A percentile compares a stretch with the other conserved stretches of the same genome.
These are phyloP conservation scores for Aspergillus egyptiacus DNA, from an alignment of 495 filamentous ascomycete species.

Conservation along the genomic window DNA sequence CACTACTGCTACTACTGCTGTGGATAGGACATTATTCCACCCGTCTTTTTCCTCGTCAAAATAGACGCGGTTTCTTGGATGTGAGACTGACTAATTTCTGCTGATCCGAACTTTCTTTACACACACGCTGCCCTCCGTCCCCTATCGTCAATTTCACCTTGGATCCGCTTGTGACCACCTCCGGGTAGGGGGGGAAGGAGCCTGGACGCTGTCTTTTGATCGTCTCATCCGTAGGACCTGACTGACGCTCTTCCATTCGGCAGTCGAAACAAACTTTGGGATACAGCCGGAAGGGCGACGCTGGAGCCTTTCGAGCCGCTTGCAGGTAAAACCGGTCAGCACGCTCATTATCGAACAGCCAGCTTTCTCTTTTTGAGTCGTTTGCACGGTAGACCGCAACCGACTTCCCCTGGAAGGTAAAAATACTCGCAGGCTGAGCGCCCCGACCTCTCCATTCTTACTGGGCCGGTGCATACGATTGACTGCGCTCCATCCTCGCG, in stretches of 20 bases:
- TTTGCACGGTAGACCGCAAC: not conserved
- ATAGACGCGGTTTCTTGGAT: not conserved
- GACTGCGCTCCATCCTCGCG: not conserved
- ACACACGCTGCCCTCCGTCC: not conserved
- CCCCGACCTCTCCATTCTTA: not conserved
- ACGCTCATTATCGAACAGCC: not conserved
- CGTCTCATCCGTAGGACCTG: not conserved
- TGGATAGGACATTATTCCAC: not conserved
- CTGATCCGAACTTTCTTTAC: constrained; percentile 4
- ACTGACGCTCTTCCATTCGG: constrained; percentile 1
- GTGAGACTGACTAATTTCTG: not conserved
- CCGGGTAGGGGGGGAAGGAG: not conserved
- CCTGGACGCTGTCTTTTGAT: constrained; percentile 8
- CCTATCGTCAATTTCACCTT: not conserved
- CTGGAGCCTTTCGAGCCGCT: constrained; percentile 2
- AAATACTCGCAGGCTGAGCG: constrained; percentile 4
- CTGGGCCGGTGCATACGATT: not conserved
- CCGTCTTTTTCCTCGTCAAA: not conserved
- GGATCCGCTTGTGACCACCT: constrained; percentile 5
- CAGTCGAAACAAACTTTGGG: constrained; percentile 8
- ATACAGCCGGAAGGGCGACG: no score
- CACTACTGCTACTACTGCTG: not conserved
- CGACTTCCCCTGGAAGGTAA: not conserved
- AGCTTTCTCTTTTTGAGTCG: not conserved
- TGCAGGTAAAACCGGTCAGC: constrained; percentile 10